phyloP scores from a whole-genome alignment of 495 filamentous ascomycete species.

The Penicillium atrosanguineum region DNA sequence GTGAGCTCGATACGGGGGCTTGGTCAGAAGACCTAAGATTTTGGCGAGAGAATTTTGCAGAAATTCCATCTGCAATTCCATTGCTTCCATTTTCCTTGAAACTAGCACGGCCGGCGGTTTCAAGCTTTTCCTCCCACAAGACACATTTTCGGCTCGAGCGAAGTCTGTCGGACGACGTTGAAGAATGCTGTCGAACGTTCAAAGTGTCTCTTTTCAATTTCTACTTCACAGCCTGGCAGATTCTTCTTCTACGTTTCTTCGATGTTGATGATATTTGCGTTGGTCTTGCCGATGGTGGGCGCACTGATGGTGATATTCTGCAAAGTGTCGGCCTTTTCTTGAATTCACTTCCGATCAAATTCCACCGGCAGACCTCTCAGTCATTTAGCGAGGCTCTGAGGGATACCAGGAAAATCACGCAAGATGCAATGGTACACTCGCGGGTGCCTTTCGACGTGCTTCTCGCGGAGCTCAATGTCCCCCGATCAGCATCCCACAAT shows the following conservation, averaged over 20 bases:
- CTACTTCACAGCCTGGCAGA: slow-evolving; percentile 36
- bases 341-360: slow-evolving; percentile 48
- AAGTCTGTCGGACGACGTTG: slow-evolving; percentile 6
- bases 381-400: slow-evolving; percentile 15
- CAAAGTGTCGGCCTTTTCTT: slow-evolving; percentile 41
- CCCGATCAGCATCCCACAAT: slow-evolving; percentile 29
- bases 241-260: slow-evolving; percentile 25
- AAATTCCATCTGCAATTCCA: slow-evolving; percentile 30
- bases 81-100: slow-evolving; percentile 31
- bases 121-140: neutral
- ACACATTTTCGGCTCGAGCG: slow-evolving; percentile 14
- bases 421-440: slow-evolving; percentile 31
- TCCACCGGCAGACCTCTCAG: slow-evolving; percentile 16
- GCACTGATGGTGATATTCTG: slow-evolving; percentile 27
- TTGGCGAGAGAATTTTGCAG: slow-evolving; percentile 32
- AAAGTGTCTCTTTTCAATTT: slow-evolving; percentile 43
- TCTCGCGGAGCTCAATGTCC: slow-evolving; percentile 33
- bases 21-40: slow-evolving; percentile 27
- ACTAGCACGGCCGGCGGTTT: slow-evolving; percentile 7
- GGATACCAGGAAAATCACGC: slow-evolving; percentile 15
- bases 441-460: slow-evolving; percentile 46
- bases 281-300: slow-evolving; percentile 44
- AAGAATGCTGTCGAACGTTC: slow-evolving; percentile 12
- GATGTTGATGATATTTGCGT: slow-evolving; percentile 40
- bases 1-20: slow-evolving; percentile 13